Evolutionary conservation across 2,329 filamentous ascomycete genomes (phyloP).

Genomic region (Tothia fuscella): DNA sequence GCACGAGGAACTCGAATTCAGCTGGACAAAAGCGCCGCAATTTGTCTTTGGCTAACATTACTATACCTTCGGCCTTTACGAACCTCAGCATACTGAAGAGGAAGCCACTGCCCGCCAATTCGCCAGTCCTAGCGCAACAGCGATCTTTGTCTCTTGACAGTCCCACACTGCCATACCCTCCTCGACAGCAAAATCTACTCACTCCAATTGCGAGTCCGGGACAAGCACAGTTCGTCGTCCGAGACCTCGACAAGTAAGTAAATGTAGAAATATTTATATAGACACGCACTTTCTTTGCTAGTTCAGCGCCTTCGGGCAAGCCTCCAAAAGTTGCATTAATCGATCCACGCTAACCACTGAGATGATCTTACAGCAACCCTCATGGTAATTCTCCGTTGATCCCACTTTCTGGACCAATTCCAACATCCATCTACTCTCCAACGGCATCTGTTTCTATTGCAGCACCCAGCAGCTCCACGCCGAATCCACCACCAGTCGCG

Average conservation of each 20-base stretch:
- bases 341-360: slow-evolving; percentile 24
- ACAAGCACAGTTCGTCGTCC: slow-evolving; percentile 22
- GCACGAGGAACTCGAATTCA: too few relatives aligned
- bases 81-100: slow-evolving; percentile 31
- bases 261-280: background rate
- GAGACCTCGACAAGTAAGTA: slow-evolving; percentile 28
- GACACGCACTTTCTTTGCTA: background rate
- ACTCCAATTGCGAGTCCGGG: slow-evolving; percentile 22
- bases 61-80: slow-evolving; percentile 31
- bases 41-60: slow-evolving; percentile 26
- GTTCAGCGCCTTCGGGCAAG: background rate
- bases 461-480: background rate
- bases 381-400: slow-evolving; percentile 6
- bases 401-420: slow-evolving; percentile 1
- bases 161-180: slow-evolving; percentile 13
- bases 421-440: slow-evolving; percentile 1
- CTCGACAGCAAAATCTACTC: slow-evolving; percentile 17
- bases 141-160: slow-evolving; percentile 21
- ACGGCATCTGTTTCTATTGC: background rate
- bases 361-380: slow-evolving; percentile 16
- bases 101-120: slow-evolving; percentile 42
- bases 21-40: too few relatives aligned
- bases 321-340: slow-evolving; percentile 14
- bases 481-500: slow-evolving; percentile 1
- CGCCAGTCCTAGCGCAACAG: slow-evolving; percentile 33